These are phyloP conservation scores for Citrus inodora DNA, from an alignment of 345 rosid genomes.

Conservation along the genomic window DNA sequence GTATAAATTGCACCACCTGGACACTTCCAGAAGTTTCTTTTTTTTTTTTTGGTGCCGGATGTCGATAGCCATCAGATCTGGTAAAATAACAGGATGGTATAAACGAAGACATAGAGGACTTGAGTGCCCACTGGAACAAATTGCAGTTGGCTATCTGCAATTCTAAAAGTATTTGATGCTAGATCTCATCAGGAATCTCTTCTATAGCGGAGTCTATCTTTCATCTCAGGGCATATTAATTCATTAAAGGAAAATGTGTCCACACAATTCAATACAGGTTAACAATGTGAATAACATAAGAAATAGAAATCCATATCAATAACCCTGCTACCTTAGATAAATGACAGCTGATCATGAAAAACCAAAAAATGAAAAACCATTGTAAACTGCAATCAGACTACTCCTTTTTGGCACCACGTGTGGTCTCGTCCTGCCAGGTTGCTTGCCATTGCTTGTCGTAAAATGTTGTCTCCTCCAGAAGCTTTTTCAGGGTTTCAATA, in stretches of 20 bases:
- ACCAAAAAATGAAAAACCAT: neutral
- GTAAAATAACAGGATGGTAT: neutral
- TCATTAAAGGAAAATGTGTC: neutral
- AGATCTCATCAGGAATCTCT: neutral
- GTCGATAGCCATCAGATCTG: neutral
- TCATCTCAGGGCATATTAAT: neutral
- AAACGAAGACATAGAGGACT: neutral
- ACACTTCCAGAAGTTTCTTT: neutral
- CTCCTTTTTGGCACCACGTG: slow-evolving; percentile 18
- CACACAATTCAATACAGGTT: neutral
- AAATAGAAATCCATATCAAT: neutral
- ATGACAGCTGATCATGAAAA: neutral
- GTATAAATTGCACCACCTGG: neutral
- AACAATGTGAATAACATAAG: neutral
- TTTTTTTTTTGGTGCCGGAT: neutral
- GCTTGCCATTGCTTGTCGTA: slow-evolving; percentile 99
- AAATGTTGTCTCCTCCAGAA: slow-evolving; percentile 79
- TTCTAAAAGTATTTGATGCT: neutral
- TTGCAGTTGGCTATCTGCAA: neutral
- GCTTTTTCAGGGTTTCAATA: slow-evolving; percentile 57
- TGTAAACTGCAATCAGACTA: slow-evolving; percentile 13
- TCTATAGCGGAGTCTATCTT: neutral
- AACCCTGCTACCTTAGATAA: neutral
- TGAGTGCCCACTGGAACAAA: neutral
- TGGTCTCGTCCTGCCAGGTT: slow-evolving; percentile 67